A percentile compares a stretch with the other conserved stretches of the same genome.
Evolutionary conservation across 495 filamentous ascomycete species (phyloP).

Genomic region (Neurospora sp.): DNA sequence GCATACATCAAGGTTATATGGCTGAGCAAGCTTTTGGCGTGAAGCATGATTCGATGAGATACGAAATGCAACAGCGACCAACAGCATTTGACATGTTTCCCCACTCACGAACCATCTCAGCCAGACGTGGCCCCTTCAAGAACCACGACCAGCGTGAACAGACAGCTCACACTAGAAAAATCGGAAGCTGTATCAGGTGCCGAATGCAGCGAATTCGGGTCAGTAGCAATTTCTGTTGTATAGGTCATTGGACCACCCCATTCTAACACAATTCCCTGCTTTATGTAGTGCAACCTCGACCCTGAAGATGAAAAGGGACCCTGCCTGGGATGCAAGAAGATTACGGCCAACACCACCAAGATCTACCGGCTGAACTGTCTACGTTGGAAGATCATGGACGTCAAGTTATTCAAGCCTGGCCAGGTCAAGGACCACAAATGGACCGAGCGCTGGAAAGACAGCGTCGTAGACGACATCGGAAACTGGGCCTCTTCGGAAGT

Average conservation of each 20-base stretch:
- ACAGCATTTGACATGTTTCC: constrained; percentile 11
- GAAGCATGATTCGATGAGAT: constrained; percentile 6
- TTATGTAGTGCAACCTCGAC: constrained; percentile 35
- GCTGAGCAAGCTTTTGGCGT: constrained; percentile 3
- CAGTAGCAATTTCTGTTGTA: constrained; percentile 10
- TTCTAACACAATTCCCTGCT: constrained; percentile 4
- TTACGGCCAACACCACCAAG: constrained; percentile 24
- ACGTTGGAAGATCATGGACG: constrained; percentile 41
- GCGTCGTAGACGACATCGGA: constrained; percentile 38
- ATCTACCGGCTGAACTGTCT: constrained; percentile 38
- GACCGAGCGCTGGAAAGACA: constrained; percentile 42
- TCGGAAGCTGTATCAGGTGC: constrained; percentile 42
- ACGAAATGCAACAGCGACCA: constrained; percentile 5
- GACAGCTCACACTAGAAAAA: constrained; percentile 40
- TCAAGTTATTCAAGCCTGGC: constrained; percentile 40
- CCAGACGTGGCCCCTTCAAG: constrained; percentile 39
- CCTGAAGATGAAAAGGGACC: constrained; percentile 29
- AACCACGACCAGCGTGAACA: constrained; percentile 32
- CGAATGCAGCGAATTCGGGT: constrained; percentile 47
- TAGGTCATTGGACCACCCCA: not conserved
- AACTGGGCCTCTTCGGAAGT: constrained; percentile 35
- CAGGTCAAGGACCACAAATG: constrained; percentile 41
- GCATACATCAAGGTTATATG: constrained; percentile 3
- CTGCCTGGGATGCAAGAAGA: constrained; percentile 39
- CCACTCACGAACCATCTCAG: constrained; percentile 15